Conservation (phyloP, 192 early-diverging fungal species). For the Coemansia sp. region DNA sequence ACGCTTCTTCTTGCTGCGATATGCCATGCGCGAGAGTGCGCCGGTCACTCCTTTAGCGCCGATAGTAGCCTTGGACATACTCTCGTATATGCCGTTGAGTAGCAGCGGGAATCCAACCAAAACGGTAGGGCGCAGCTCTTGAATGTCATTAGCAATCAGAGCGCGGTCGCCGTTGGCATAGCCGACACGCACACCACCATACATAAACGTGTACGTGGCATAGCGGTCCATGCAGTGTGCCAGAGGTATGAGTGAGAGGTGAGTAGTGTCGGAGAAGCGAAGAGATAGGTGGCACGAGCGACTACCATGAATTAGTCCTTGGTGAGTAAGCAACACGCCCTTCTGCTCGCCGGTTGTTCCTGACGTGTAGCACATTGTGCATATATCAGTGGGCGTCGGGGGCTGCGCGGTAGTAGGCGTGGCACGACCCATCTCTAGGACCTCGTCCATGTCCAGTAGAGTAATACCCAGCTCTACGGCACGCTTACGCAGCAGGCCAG, state of each 20-base stretch:
- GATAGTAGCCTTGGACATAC: conserved; percentile 58
- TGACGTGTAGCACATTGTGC: conserved; percentile 71
- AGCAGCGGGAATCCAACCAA: conserved; percentile 74
- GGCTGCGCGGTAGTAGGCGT: conserved; percentile 48
- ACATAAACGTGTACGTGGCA: conserved; percentile 52
- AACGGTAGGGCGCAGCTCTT: conserved; percentile 71
- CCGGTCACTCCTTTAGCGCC: conserved; percentile 52
- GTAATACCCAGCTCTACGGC: conserved; percentile 65
- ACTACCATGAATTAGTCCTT: conserved; percentile 26
- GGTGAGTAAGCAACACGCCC: conserved; percentile 70
- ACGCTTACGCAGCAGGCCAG: conserved; percentile 52
- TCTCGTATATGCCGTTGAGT: conserved; percentile 80
- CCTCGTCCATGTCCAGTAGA: conserved; percentile 58
- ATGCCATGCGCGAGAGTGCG: conserved; percentile 52
- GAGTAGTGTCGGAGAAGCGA: conserved; percentile 1
- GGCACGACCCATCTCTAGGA: conserved; percentile 62
- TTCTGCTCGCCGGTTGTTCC: conserved; percentile 74
- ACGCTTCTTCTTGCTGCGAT: conserved; percentile 61
- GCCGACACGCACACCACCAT: conserved; percentile 66
- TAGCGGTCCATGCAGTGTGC: conserved; percentile 81
- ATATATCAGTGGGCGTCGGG: conserved; percentile 66
- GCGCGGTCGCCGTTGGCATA: conserved; percentile 73
- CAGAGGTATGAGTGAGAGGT: conserved; percentile 69
- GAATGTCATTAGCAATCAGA: conserved; percentile 75
- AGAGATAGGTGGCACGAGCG: conserved; percentile 2